These are phyloP conservation scores for Aaosphaeria pasadenensis DNA, from an alignment of 2,329 filamentous ascomycete species.

Conservation along the genomic window DNA sequence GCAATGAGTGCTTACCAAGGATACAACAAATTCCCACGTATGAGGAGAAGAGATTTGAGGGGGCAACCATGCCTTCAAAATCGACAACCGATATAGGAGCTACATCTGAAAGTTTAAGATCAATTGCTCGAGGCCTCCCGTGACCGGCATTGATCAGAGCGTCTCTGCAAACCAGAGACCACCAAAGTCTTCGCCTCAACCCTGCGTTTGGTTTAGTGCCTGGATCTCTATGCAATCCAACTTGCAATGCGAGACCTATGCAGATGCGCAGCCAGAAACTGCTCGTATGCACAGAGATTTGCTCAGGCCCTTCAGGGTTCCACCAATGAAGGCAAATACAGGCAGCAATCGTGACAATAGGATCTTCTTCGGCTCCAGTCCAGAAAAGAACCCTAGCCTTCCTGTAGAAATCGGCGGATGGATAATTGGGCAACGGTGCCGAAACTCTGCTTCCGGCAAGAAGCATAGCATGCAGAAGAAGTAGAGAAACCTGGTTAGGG, in stretches of 20 bases:
- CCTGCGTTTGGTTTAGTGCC: conserved; percentile 29
- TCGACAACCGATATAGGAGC: conserved; percentile 35
- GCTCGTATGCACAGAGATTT: conserved; percentile 43
- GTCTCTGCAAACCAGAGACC: conserved; percentile 43
- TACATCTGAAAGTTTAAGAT: conserved; percentile 40
- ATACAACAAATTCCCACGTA: conserved; percentile 41
- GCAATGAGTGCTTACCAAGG: neutral
- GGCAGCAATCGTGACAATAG: conserved; percentile 40
- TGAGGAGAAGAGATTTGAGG: conserved; percentile 36
- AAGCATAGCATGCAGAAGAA: conserved; percentile 38
- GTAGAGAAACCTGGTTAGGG: conserved; percentile 22
- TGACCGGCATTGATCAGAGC: conserved; percentile 41
- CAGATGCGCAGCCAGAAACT: conserved; percentile 45
- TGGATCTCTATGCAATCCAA: conserved; percentile 45
- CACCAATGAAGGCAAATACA: conserved; percentile 43
- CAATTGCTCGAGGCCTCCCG: conserved; percentile 41
- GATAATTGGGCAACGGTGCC: conserved; percentile 28
- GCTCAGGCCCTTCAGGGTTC: conserved; percentile 42
- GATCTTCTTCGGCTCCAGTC: conserved; percentile 34
- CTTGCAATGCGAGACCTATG: conserved; percentile 43
- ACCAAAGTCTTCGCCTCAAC: conserved; percentile 42
- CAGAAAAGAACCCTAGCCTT: conserved; percentile 32
- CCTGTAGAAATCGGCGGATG: conserved; percentile 32
- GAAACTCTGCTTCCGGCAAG: conserved; percentile 44
- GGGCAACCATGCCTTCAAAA: conserved; percentile 26